Evolutionary conservation across 2,329 filamentous ascomycete genomes (phyloP).

Genomic region (Parafenestella ontariensis): DNA sequence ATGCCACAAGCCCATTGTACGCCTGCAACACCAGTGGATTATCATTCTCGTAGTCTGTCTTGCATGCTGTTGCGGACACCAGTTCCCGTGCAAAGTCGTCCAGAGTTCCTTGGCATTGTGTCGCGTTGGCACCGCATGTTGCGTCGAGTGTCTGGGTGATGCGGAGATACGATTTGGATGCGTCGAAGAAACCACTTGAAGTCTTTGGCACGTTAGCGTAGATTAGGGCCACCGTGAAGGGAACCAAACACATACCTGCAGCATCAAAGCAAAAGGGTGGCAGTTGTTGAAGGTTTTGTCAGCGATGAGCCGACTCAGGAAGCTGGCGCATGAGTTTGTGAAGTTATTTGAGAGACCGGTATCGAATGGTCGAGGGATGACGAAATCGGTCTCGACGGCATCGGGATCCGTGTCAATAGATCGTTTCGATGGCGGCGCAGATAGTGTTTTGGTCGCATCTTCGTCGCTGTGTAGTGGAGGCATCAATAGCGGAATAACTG

Average conservation of each 20-base stretch:
- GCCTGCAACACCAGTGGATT: conserved; percentile 77
- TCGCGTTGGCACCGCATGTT: conserved; percentile 73
- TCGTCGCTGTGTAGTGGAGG: conserved; percentile 38
- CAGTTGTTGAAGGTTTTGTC: conserved; percentile 74
- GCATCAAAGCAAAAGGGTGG: conserved; percentile 82
- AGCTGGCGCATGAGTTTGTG: conserved; percentile 66
- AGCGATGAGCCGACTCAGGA: conserved; percentile 72
- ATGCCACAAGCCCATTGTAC: conserved; percentile 77
- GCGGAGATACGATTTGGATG: conserved; percentile 71
- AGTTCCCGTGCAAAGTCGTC: conserved; percentile 70
- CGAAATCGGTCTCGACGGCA: conserved; percentile 26
- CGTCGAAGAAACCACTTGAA: conserved; percentile 83
- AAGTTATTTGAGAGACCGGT: conserved; percentile 60
- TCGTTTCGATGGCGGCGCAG: conserved; percentile 33
- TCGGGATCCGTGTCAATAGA: conserved; percentile 34
- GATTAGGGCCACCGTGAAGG: no score
- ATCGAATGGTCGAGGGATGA: conserved; percentile 55
- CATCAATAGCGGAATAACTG: conserved; percentile 39
- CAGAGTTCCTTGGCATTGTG: conserved; percentile 72
- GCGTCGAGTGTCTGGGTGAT: conserved; percentile 81
- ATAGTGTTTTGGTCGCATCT: conserved; percentile 29
- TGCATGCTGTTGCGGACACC: conserved; percentile 69
- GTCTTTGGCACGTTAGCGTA: conserved; percentile 62
- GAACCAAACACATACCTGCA: conserved; percentile 66
- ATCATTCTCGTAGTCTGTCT: conserved; percentile 69